Conservation (phyloP, 129 eudicot species). For the Saposhnikovia divaricata region DNA sequence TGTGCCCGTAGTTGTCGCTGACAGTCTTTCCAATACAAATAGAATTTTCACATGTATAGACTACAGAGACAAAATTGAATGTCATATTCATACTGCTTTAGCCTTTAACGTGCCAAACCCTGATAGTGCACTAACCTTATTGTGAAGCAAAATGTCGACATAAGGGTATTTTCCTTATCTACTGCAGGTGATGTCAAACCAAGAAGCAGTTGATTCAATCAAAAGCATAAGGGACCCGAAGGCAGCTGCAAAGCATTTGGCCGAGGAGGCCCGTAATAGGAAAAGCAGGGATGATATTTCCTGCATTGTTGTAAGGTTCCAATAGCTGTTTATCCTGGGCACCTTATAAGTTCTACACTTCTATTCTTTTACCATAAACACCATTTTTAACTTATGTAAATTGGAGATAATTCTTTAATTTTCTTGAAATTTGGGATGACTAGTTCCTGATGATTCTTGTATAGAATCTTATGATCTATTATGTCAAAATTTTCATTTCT, state of each 20-base stretch:
- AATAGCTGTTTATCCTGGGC: slow-evolving; percentile 16
- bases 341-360: neutral
- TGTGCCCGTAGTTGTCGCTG: neutral
- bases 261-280: slow-evolving; percentile 58
- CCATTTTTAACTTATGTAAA: neutral
- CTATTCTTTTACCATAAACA: neutral
- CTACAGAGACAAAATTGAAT: neutral
- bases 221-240: slow-evolving; percentile 65
- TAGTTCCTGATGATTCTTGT: neutral
- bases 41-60: neutral
- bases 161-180: neutral
- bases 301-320: slow-evolving; percentile 84
- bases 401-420: neutral
- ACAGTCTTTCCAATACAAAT: neutral
- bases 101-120: neutral
- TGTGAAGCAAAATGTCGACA: neutral
- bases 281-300: slow-evolving; percentile 95
- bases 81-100: neutral
- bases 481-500: neutral
- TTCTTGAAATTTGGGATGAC: neutral
- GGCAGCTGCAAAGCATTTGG: slow-evolving; percentile 79
- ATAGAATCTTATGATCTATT: neutral
- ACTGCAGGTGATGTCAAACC: slow-evolving; percentile 75
- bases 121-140: neutral
- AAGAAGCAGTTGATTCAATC: slow-evolving; percentile 80